These are phyloP conservation scores for Fusarium aywerte DNA, from an alignment of 2,329 filamentous ascomycete genomes.

Conservation along the genomic window DNA sequence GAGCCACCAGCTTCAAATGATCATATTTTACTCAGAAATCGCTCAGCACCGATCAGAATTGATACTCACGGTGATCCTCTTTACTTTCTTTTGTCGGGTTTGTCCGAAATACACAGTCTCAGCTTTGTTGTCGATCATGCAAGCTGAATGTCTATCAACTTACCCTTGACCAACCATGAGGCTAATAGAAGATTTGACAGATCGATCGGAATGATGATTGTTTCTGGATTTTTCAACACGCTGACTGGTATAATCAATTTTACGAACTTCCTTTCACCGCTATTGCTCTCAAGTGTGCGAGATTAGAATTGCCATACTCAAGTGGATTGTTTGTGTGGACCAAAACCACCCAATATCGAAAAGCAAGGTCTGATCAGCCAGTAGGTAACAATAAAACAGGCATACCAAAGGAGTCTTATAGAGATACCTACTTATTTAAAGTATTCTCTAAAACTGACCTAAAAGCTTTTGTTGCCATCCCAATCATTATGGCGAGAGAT, in stretches of 20 bases:
- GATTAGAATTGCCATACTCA: no score
- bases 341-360: neutral
- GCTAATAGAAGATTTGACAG: neutral
- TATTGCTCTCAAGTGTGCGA: neutral
- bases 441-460: no score
- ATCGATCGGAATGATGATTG: neutral
- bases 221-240: neutral
- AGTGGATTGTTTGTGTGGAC: neutral
- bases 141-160: neutral
- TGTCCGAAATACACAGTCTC: conserved; percentile 9
- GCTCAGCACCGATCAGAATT: neutral
- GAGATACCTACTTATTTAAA: no score
- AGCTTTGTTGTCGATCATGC: conserved; percentile 4
- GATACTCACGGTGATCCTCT: neutral
- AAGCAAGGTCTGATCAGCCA: no score
- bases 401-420: no score
- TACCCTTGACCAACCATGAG: conserved; percentile 17
- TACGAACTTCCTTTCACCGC: neutral
- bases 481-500: no score
- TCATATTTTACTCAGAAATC: neutral
- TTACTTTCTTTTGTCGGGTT: neutral
- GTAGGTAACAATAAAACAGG: no score
- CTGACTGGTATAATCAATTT: neutral
- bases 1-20: neutral
- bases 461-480: no score